Conservation (phyloP, 129 eudicot species). For the Oenanthe sinensis region DNA sequence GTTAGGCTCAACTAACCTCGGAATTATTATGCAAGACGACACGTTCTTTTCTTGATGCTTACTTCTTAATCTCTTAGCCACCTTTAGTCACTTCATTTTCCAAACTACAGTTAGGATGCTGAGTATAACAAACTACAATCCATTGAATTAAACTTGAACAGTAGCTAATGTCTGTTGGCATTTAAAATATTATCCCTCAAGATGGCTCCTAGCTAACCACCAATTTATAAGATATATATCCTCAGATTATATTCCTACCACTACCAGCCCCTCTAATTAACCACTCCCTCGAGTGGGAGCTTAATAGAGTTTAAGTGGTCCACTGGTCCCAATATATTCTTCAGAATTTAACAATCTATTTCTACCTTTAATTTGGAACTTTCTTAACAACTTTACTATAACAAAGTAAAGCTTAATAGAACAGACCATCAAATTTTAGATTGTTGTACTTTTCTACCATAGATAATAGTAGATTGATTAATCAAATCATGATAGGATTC, state of each 20-base stretch:
- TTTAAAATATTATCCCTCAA: not conserved
- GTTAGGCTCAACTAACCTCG: not conserved
- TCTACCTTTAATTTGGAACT: not conserved
- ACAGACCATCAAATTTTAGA: no score
- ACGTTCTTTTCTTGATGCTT: conserved; percentile 6
- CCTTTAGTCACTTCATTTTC: conserved; percentile 7
- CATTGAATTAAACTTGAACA: not conserved
- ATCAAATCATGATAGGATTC: no score
- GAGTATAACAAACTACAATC: not conserved
- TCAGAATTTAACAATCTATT: not conserved
- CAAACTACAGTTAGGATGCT: not conserved
- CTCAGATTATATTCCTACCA: not conserved
- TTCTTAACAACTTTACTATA: conserved; percentile 1
- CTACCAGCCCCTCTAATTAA: conserved; percentile 8
- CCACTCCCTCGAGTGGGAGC: conserved; percentile 3
- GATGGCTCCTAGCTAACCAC: not conserved
- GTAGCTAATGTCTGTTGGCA: not conserved
- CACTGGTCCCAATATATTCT: not conserved
- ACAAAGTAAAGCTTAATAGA: not conserved
- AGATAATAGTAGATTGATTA: no score
- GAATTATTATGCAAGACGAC: not conserved
- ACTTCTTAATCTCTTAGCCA: not conserved
- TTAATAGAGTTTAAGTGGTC: not conserved
- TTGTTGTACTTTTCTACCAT: no score
- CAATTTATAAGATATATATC: not conserved